phyloP scores from a whole-genome alignment of 306 rosid genomes.

The Cicer pinnatifidum region DNA sequence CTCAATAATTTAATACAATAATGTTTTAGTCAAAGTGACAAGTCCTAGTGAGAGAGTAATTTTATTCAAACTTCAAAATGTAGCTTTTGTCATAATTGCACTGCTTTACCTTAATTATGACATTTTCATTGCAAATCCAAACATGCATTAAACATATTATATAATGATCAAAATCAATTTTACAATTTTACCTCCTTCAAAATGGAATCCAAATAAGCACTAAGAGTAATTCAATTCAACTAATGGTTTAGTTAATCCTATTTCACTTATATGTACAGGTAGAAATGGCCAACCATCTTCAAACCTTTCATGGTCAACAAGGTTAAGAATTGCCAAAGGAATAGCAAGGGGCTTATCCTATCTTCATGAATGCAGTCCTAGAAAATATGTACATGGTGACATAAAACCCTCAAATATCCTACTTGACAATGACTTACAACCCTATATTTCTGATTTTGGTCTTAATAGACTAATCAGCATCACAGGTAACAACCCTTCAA shows the following conservation, averaged over 20 bases:
- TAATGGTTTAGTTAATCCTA: conserved; percentile 17
- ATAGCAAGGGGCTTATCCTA: conserved; percentile 86
- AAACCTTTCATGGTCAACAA: conserved; percentile 76
- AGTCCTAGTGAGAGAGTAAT: fast-evolving
- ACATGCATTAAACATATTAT: no score
- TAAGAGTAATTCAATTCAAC: neutral
- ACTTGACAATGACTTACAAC: conserved; percentile 72
- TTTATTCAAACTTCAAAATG: no score
- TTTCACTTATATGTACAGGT: conserved; percentile 52
- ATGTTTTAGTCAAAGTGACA: no score
- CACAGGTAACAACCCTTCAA: conserved; percentile 89
- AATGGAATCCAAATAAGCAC: no score
- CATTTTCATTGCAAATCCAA: no score
- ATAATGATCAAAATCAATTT: no score
- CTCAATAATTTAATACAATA: no score
- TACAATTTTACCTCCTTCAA: no score
- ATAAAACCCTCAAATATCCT: conserved; percentile 93
- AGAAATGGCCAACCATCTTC: conserved; percentile 75
- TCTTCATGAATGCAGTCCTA: conserved; percentile 95
- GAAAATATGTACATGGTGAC: conserved; percentile 93
- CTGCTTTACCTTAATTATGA: no score
- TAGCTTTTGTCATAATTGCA: no score
- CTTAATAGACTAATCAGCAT: conserved; percentile 75
- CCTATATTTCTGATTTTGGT: conserved; percentile 86
- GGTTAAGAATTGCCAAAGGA: conserved; percentile 80